Percentiles rank a stretch among this genome's conserved stretches.
Evolutionary conservation across 148 eudicot species (phyloP).

Genomic region (Rheum nobile): DNA sequence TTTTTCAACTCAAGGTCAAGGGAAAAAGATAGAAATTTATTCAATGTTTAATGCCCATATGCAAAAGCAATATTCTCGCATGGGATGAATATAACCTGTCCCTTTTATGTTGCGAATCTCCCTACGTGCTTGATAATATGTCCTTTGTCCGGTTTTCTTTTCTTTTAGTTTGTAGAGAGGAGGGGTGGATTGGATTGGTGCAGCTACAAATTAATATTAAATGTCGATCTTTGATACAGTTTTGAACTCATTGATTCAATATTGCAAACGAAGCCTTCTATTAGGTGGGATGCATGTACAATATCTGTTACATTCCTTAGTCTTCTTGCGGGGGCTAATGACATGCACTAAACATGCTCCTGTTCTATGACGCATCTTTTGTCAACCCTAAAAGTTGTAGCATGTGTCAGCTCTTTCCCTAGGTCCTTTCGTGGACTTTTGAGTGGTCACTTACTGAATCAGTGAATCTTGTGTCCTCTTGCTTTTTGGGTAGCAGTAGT

Average conservation of each 20-base stretch:
- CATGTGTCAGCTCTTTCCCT: no score
- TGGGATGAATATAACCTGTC: not conserved
- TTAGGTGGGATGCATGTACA: not conserved
- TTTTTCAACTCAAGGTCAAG: no score
- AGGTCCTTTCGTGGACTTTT: not conserved
- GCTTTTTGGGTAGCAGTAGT: slow-evolving; percentile 22
- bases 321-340: not conserved
- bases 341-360: not conserved
- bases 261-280: not conserved
- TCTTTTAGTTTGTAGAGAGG: not conserved
- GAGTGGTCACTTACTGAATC: not conserved
- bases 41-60: not conserved
- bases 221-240: not conserved
- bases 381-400: no score
- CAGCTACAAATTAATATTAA: not conserved
- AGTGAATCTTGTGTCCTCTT: not conserved
- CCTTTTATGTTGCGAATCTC: not conserved
- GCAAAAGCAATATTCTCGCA: not conserved
- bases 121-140: not conserved
- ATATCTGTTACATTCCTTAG: not conserved
- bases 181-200: not conserved
- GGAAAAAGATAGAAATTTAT: no score
- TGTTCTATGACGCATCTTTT: not conserved
- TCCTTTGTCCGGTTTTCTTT: not conserved
- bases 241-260: not conserved